phyloP scores from a whole-genome alignment of 2,329 filamentous ascomycete species.

The Immersiporthe knoxdaviesiana region DNA sequence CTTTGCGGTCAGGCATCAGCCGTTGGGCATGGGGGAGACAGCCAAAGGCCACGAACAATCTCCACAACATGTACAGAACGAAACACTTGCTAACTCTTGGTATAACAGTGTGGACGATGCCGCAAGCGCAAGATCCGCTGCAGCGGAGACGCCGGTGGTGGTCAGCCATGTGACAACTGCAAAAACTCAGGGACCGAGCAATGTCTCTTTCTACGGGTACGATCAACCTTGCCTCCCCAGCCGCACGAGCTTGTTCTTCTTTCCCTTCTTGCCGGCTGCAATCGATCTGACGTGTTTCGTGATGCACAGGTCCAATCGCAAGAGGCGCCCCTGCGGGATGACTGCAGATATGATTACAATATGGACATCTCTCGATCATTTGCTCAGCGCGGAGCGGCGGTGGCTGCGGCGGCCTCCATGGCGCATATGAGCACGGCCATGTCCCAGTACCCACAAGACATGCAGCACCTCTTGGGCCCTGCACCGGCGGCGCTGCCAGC shows the following conservation, averaged over 20 bases:
- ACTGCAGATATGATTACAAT: constrained; percentile 42
- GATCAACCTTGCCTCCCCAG: constrained; percentile 5
- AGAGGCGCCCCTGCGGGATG: constrained; percentile 42
- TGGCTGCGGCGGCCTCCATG: constrained; percentile 33
- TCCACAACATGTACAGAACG: background rate
- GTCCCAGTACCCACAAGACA: constrained; percentile 41
- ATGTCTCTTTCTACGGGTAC: constrained; percentile 82
- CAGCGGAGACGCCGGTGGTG: constrained; percentile 79
- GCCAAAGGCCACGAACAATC: background rate
- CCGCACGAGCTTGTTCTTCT: background rate
- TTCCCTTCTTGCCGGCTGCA: too few species aligned
- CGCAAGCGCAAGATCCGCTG: constrained; percentile 94
- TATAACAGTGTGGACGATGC: constrained; percentile 79
- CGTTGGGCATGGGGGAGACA: background rate
- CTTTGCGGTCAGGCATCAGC: background rate
- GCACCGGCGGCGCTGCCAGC: constrained; percentile 39
- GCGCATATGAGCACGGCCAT: constrained; percentile 36
- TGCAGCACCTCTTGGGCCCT: constrained; percentile 37
- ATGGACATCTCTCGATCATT: constrained; percentile 42
- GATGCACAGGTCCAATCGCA: constrained; percentile 42
- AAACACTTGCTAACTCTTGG: constrained; percentile 15
- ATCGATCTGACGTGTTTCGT: constrained; percentile 16
- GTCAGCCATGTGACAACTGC: constrained; percentile 82
- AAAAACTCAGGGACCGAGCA: constrained; percentile 69
- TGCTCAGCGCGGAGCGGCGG: constrained; percentile 35